A percentile compares a stretch with the other conserved stretches of the same genome.
phyloP scores from a whole-genome alignment of 2,329 filamentous ascomycete genomes.

The Apiospora marii region DNA sequence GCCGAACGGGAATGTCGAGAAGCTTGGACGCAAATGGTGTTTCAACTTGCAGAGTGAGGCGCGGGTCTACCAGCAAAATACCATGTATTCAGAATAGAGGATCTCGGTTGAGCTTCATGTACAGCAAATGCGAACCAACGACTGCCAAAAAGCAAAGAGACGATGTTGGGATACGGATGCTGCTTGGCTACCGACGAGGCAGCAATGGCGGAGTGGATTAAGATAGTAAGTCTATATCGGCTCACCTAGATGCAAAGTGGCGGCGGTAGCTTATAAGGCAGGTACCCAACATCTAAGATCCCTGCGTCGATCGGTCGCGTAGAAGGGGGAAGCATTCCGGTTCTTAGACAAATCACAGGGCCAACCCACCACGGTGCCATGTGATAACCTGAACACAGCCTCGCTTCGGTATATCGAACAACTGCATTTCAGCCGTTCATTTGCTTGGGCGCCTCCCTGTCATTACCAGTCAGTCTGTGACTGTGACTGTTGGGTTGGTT shows the following conservation, averaged over 20 bases:
- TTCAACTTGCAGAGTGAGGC: neutral
- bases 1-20: neutral
- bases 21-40: neutral
- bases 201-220: neutral
- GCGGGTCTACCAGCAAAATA: neutral
- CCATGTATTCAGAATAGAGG: too few relatives aligned
- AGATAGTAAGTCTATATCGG: neutral
- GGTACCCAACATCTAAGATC: neutral
- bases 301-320: neutral
- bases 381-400: neutral
- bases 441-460: neutral
- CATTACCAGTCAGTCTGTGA: neutral
- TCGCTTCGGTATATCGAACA: neutral
- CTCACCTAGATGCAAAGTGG: neutral
- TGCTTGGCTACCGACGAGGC: neutral
- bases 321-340: neutral
- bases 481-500: neutral
- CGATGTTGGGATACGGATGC: neutral
- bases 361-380: neutral
- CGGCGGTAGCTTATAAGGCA: neutral
- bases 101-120: too few relatives aligned
- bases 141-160: neutral
- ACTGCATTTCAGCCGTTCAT: neutral
- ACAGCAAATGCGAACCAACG: too few relatives aligned
- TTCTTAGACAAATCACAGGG: neutral